These are phyloP conservation scores for Nigrospora oryzae DNA, from an alignment of 2,329 filamentous ascomycete genomes.

Conservation along the genomic window DNA sequence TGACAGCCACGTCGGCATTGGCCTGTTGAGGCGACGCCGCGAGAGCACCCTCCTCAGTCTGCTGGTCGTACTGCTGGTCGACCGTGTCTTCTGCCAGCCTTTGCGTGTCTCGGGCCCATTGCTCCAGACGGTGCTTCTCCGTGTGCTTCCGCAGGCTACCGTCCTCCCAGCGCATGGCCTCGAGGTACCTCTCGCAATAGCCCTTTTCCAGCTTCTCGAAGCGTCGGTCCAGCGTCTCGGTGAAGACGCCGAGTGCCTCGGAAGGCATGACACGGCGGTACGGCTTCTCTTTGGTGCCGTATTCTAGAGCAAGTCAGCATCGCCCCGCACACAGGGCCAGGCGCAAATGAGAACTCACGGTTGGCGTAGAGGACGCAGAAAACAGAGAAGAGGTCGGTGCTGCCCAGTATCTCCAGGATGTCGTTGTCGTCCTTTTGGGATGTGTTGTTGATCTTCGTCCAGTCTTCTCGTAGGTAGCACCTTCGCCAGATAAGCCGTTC, in stretches of 20 bases:
- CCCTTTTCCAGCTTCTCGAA: slow-evolving; percentile 52
- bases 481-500: slow-evolving; percentile 74
- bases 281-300: slow-evolving; percentile 32
- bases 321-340: not conserved
- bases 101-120: slow-evolving; percentile 37
- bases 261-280: slow-evolving; percentile 40
- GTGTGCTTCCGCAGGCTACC: slow-evolving; percentile 54
- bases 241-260: slow-evolving; percentile 50
- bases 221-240: slow-evolving; percentile 52
- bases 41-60: slow-evolving; percentile 12
- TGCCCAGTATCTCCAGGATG: slow-evolving; percentile 51
- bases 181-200: slow-evolving; percentile 57
- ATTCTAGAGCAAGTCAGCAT: slow-evolving; percentile 17
- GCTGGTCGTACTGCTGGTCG: slow-evolving; percentile 16
- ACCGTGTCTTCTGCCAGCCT: slow-evolving; percentile 9
- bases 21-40: slow-evolving; percentile 5
- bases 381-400: slow-evolving; percentile 62
- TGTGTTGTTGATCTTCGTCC: slow-evolving; percentile 71
- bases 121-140: slow-evolving; percentile 58
- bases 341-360: slow-evolving; percentile 40
- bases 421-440: slow-evolving; percentile 64
- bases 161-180: slow-evolving; percentile 69
- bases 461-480: slow-evolving; percentile 76
- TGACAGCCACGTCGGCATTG: not conserved
- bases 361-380: slow-evolving; percentile 55